Evolutionary conservation across 2,329 filamentous ascomycete species (phyloP).

Genomic region (Epichloe gansuensis): DNA sequence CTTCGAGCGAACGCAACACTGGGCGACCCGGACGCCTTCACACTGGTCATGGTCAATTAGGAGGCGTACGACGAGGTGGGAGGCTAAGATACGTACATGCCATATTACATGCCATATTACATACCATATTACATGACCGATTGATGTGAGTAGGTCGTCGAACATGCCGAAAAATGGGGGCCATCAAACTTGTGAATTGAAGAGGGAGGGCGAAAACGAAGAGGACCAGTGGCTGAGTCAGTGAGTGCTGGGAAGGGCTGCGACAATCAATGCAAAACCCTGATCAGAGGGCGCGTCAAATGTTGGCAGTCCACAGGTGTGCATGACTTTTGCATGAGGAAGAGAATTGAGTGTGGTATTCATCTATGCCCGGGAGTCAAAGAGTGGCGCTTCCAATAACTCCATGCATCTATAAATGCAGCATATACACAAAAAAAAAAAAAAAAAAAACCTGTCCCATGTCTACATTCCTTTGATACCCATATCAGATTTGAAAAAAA

Average conservation of each 20-base stretch:
- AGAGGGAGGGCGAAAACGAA: constrained; percentile 22
- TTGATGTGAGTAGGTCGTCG: constrained; percentile 18
- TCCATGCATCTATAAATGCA: not conserved
- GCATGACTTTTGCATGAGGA: no score
- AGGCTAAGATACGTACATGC: constrained; percentile 45
- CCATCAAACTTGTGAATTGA: constrained; percentile 29
- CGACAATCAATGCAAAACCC: no score
- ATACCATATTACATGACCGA: constrained; percentile 45
- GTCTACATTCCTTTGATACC: not conserved
- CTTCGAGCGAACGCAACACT: constrained; percentile 16
- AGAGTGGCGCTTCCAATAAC: not conserved
- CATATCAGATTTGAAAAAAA: no score
- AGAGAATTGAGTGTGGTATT: not conserved
- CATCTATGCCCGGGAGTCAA: no score
- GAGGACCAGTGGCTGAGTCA: constrained; percentile 30
- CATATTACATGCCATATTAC: constrained; percentile 43
- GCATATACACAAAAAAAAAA: not conserved
- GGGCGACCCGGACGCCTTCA: constrained; percentile 32
- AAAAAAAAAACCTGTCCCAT: not conserved
- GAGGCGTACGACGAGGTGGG: constrained; percentile 36
- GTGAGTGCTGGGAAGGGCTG: no score
- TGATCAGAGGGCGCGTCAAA: no score
- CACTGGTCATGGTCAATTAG: constrained; percentile 46
- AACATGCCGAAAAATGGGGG: constrained; percentile 33
- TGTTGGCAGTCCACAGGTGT: no score